Evolutionary conservation across 2,329 filamentous ascomycete species (phyloP).

Genomic region (Cephalotrichum gorgonifer): DNA sequence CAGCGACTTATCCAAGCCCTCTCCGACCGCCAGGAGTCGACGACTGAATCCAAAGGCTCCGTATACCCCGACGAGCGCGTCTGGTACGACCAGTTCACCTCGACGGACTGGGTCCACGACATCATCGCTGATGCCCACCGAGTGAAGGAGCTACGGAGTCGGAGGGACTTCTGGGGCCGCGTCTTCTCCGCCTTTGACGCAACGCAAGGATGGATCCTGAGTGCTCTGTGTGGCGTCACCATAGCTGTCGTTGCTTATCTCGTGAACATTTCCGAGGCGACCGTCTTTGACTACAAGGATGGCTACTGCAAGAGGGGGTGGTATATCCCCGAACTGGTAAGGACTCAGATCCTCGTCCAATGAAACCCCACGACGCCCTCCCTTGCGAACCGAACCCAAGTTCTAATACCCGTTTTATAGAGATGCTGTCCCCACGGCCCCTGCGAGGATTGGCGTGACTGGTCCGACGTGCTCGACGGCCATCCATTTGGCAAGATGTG

Average conservation of each 20-base stretch:
- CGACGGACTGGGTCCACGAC: conserved; percentile 96
- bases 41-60: conserved; percentile 55
- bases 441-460: conserved; percentile 46
- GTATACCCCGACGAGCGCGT: conserved; percentile 73
- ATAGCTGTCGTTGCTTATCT: conserved; percentile 80
- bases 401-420: conserved; percentile 19
- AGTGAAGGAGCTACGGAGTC: conserved; percentile 68
- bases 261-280: conserved; percentile 77
- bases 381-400: conserved; percentile 5
- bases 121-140: conserved; percentile 90
- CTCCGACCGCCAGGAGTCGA: conserved; percentile 43
- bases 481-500: conserved; percentile 39
- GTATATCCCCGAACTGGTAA: conserved; percentile 62
- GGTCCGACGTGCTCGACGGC: conserved; percentile 38
- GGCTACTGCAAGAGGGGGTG: conserved; percentile 69
- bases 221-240: conserved; percentile 77
- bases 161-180: conserved; percentile 78
- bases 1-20: conserved; percentile 53
- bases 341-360: conserved; percentile 10
- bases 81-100: conserved; percentile 98
- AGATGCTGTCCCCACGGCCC: conserved; percentile 44
- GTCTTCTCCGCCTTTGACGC: conserved; percentile 70
- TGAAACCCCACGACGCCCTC: conserved; percentile 2
- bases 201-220: conserved; percentile 87
- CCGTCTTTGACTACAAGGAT: conserved; percentile 82